These are phyloP conservation scores for Picocystis sp. DNA, from an alignment of 163 green algal genomes.

Conservation along the genomic window DNA sequence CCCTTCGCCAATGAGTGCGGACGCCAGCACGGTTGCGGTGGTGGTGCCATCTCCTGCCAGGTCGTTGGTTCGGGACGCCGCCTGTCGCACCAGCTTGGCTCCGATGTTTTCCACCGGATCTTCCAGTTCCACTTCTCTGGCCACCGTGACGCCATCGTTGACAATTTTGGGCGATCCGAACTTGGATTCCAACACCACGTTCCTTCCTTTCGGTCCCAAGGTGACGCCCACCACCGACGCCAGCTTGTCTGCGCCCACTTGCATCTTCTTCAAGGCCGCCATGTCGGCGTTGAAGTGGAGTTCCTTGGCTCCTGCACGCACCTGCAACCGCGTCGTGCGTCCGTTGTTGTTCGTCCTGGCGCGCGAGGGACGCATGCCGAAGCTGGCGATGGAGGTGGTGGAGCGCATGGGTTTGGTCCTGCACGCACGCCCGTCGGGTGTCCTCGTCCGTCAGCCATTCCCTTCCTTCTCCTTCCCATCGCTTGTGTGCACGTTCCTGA, in stretches of 20 bases:
- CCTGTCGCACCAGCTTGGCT: conserved; percentile 82
- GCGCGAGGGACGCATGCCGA: too few species aligned
- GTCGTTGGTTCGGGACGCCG: conserved; percentile 86
- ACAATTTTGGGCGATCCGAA: conserved; percentile 98
- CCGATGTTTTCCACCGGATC: conserved; percentile 99
- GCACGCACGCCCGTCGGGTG: too few species aligned
- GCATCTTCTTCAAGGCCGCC: conserved; percentile 88
- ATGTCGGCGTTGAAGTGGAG: conserved; percentile 98
- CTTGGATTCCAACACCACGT: conserved; percentile 98
- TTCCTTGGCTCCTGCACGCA: conserved; percentile 67
- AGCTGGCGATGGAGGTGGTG: too few species aligned
- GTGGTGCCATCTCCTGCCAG: conserved; percentile 95
- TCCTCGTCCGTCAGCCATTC: too few species aligned
- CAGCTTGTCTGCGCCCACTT: conserved; percentile 96
- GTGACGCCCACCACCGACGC: conserved; percentile 94
- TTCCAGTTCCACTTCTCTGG: conserved; percentile 90
- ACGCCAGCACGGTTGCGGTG: conserved; percentile 90
- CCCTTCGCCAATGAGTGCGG: conserved; percentile 93
- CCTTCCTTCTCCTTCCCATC: too few species aligned
- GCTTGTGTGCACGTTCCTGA: too few species aligned
- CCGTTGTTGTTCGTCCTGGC: too few species aligned
- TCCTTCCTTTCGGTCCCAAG: conserved; percentile 96
- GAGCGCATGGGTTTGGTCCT: too few species aligned
- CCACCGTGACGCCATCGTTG: conserved; percentile 97
- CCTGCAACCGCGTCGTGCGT: not conserved